phyloP scores from a whole-genome alignment of 352 stramenopile genomes.

The Phytophthora idaei region DNA sequence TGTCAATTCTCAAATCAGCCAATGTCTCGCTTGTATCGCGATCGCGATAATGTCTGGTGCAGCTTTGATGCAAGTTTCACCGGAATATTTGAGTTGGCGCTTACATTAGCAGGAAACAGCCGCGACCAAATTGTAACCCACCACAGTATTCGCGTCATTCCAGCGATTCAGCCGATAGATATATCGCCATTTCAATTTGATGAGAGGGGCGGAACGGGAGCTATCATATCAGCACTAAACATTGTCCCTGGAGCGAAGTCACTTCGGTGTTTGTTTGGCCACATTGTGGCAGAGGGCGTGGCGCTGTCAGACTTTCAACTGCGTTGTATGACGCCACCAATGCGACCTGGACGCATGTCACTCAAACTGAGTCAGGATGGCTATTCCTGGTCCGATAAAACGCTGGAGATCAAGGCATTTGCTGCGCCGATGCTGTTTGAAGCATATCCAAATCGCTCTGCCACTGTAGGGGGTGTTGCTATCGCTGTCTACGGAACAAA shows the following conservation, averaged over 20 bases:
- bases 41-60: constrained; percentile 24
- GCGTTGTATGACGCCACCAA: constrained; percentile 36
- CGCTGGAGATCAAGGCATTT: constrained; percentile 39
- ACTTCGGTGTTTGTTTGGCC: constrained; percentile 48
- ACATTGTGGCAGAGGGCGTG: constrained; percentile 27
- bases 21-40: constrained; percentile 16
- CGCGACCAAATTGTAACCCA: constrained; percentile 25
- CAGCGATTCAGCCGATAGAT: constrained; percentile 22
- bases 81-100: constrained; percentile 31
- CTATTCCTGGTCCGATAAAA: constrained; percentile 40
- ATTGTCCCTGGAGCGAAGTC: constrained; percentile 24
- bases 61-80: constrained; percentile 40
- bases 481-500: constrained; percentile 52
- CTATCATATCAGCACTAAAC: constrained; percentile 41
- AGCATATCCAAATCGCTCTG: constrained; percentile 24
- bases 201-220: constrained; percentile 46
- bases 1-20: constrained; percentile 41
- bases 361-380: constrained; percentile 46
- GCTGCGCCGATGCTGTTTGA: constrained; percentile 38
- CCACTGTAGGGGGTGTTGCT: constrained; percentile 8
- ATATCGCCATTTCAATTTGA: constrained; percentile 44
- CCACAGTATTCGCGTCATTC: constrained; percentile 41
- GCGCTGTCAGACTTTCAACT: constrained; percentile 35
- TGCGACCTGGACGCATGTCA: constrained; percentile 23
- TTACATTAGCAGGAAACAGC: constrained; percentile 18